Conservation (phyloP, 768 basidiomycete genomes). For the Phanerochaete sordida region DNA sequence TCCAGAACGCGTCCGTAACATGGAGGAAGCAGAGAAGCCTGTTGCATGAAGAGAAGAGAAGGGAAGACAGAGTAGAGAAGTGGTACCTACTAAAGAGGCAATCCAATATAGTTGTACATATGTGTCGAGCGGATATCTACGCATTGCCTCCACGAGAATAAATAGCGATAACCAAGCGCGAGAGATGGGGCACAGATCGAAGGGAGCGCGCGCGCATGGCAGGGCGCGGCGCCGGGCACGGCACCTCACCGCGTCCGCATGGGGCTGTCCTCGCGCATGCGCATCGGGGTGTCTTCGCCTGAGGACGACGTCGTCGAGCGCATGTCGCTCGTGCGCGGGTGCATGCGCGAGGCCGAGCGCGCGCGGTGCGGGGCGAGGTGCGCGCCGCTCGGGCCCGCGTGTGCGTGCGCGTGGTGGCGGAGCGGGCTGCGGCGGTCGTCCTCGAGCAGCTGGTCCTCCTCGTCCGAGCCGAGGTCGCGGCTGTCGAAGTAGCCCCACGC, state of each 20-base stretch:
- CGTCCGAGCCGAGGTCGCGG: slow-evolving; percentile 34
- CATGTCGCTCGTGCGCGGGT: slow-evolving; percentile 22
- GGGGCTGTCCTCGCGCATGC: slow-evolving; percentile 10
- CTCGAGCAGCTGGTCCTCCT: slow-evolving; percentile 19
- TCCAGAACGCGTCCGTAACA: slow-evolving; percentile 57
- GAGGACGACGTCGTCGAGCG: slow-evolving; percentile 21
- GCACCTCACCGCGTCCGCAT: slow-evolving; percentile 10
- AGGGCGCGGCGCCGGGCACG: not conserved
- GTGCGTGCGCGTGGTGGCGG: slow-evolving; percentile 3
- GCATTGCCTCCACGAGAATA: not conserved
- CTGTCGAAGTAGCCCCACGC: slow-evolving; percentile 52
- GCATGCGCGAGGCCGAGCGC: not conserved
- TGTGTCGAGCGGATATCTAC: not conserved
- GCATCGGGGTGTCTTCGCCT: slow-evolving; percentile 16
- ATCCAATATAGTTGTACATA: not conserved
- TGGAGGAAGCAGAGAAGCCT: slow-evolving; percentile 45
- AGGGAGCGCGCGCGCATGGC: too few species aligned
- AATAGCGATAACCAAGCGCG: not conserved
- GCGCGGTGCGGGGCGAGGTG: slow-evolving; percentile 7
- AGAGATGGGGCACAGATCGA: too few species aligned
- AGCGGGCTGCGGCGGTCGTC: slow-evolving; percentile 9
- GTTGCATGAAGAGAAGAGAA: not conserved
- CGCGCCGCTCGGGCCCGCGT: not conserved
- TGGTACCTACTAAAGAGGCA: not conserved
- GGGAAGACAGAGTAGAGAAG: not conserved